Base-by-base conservation (phyloP, 2,329 filamentous ascomycete species). In the Fusarium foetens region DNA sequence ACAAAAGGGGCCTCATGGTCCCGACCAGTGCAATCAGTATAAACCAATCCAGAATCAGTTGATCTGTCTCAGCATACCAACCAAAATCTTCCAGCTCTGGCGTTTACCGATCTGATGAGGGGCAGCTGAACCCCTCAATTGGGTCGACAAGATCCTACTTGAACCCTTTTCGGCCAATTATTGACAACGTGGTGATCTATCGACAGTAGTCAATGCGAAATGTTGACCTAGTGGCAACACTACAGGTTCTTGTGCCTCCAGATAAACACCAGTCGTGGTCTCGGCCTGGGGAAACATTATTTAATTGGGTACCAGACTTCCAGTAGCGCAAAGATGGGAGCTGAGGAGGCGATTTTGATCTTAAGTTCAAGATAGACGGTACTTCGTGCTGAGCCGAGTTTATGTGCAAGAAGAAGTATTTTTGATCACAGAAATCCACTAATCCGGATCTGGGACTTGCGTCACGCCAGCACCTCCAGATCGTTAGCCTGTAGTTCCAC, bases 281-380 rank as follows among this genome's bases (percentile, higher is more conserved):
- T 14, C 3, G 14, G 19, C 7, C 3, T 1, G 2, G 10, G 3
- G n/a, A 5, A 27, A 27, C 0, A 6, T 12, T 4, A 13, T 52
- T 7, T 6, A 17, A 38, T 52, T 36, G 5, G 49, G 13, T 11
- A 52, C 23, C 23, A 21, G 5, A 17, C 23, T 25, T 25, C n/a
- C 12, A 51, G n/a, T 36, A 36, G 33, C 23, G 23, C 23, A 38
- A 16, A 25, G 25, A 25, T 25, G 25, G 19, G 25, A 29, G 19
- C 13, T 41, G 35, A 53, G 25, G 21, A 11, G 6, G 6, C 13
- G 8, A 29, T 23, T 13, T n/a, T n/a, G 25, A 17, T 7, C 13
- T n/a, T 17, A 2, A 8, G 21, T 25, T 5, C 6, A n/a, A 29
- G 35, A 19, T 53, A 12, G 5, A 29, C 1, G 14, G 14, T 29